phyloP scores from a whole-genome alignment of 2,329 filamentous ascomycete genomes.

The Cadophora malorum region DNA sequence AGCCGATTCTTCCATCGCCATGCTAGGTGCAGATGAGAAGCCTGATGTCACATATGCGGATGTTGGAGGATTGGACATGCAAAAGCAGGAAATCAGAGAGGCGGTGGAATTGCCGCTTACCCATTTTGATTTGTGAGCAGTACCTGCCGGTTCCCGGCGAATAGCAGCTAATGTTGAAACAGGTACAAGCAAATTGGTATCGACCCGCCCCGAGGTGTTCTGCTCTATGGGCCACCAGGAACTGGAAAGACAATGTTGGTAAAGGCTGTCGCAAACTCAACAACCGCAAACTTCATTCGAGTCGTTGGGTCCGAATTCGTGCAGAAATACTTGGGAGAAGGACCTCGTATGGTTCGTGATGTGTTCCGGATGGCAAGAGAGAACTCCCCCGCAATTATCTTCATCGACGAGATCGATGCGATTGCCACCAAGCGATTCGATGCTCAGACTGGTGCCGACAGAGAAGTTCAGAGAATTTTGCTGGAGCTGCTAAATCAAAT shows the following conservation, averaged over 20 bases:
- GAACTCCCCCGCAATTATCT: constrained; percentile 98
- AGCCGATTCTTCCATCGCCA: constrained; percentile 97
- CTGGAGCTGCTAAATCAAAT: constrained; percentile 98
- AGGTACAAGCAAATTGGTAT: constrained; percentile 97
- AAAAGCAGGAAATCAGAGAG: constrained; percentile 99
- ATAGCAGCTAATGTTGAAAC: background rate
- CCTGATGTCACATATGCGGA: constrained; percentile 98
- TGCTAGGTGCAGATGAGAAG: constrained; percentile 96
- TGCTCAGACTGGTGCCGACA: constrained; percentile 95
- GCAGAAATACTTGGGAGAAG: constrained; percentile 97
- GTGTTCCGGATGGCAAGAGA: constrained; percentile 99
- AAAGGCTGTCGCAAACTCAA: constrained; percentile 98
- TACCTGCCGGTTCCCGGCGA: too few relatives aligned
- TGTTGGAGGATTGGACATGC: constrained; percentile 97
- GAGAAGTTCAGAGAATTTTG: constrained; percentile 97
- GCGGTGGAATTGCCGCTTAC: constrained; percentile 96
- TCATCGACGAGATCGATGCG: constrained; percentile 99
- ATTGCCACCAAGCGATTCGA: constrained; percentile 99
- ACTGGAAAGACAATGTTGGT: constrained; percentile 98
- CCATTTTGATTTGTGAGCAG: constrained; percentile 77
- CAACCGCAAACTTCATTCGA: constrained; percentile 96
- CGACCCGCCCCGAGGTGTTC: constrained; percentile 93
- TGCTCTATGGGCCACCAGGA: constrained; percentile 94
- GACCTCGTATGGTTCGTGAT: constrained; percentile 97
- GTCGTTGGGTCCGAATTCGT: constrained; percentile 99